Percentiles rank a stretch among this genome's conserved stretches.
These are phyloP conservation scores for Diaporthe sp. DNA, from an alignment of 2,329 filamentous ascomycete species.

Conservation along the genomic window DNA sequence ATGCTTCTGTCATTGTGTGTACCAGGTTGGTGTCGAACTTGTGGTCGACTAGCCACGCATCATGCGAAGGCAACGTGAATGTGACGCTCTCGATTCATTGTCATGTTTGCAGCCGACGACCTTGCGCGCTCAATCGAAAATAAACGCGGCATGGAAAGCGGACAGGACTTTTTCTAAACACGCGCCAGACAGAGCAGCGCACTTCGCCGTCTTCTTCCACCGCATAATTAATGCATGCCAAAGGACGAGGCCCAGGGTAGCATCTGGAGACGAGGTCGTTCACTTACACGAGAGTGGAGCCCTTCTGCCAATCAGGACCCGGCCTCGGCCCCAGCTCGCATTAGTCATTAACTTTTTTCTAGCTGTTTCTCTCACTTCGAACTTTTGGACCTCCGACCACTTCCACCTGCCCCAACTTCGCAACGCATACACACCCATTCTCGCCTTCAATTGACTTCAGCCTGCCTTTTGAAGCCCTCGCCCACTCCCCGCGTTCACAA, in stretches of 20 bases:
- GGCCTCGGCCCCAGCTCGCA: slow-evolving; percentile 17
- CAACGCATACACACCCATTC: slow-evolving; percentile 1
- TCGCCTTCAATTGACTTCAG: slow-evolving; percentile 1
- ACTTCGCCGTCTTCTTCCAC: neutral
- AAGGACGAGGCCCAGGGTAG: neutral
- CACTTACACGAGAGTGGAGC: slow-evolving; percentile 30
- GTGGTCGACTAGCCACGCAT: no score
- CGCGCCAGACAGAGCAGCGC: no score
- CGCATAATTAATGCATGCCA: neutral
- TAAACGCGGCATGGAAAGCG: accelerated
- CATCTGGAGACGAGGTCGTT: slow-evolving; percentile 3
- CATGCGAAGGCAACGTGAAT: no score
- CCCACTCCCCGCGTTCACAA: neutral
- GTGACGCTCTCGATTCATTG: neutral
- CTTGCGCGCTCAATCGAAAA: neutral
- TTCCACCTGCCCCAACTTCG: neutral
- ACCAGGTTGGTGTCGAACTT: neutral
- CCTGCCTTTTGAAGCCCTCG: neutral
- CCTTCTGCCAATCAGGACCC: neutral
- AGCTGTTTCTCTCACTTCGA: slow-evolving; percentile 33
- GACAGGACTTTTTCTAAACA: neutral
- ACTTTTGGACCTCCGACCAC: slow-evolving; percentile 1
- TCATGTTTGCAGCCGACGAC: neutral
- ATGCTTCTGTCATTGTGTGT: neutral
- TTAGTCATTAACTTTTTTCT: slow-evolving; percentile 37